These are phyloP conservation scores for Fusarium kyushuense DNA, from an alignment of 2,329 filamentous ascomycete species.

Conservation along the genomic window DNA sequence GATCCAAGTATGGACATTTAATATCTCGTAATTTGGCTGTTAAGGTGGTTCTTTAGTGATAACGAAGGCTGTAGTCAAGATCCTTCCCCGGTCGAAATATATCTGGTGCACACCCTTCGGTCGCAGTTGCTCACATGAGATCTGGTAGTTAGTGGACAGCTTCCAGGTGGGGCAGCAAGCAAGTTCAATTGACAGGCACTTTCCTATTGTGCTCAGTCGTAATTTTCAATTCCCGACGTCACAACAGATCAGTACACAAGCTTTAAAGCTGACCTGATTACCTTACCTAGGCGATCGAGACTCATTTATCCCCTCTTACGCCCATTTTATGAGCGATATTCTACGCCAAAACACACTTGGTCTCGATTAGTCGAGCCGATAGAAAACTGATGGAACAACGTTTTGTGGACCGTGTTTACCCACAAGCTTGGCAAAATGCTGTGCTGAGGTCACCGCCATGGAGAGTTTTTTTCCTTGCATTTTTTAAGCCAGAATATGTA, in stretches of 20 bases:
- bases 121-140: constrained; percentile 15
- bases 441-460: constrained; percentile 23
- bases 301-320: not conserved
- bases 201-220: not conserved
- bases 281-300: too few relatives aligned
- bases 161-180: constrained; percentile 1
- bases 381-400: constrained; percentile 35
- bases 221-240: not conserved
- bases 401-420: constrained; percentile 35
- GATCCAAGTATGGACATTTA: not conserved
- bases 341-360: not conserved
- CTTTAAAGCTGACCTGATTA: not conserved
- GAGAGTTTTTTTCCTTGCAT: not conserved
- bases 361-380: constrained; percentile 2
- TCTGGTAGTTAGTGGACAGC: constrained; percentile 5
- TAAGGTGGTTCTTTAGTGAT: not conserved
- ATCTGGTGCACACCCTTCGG: not conserved
- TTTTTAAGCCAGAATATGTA: not conserved
- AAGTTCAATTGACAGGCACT: not conserved
- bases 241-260: not conserved
- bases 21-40: not conserved
- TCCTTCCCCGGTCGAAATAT: not conserved
- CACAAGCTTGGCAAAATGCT: constrained; percentile 34
- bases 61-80: not conserved
- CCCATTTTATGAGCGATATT: not conserved